Evolutionary conservation across 306 rosid species (phyloP).

Genomic region (Myrica gale): DNA sequence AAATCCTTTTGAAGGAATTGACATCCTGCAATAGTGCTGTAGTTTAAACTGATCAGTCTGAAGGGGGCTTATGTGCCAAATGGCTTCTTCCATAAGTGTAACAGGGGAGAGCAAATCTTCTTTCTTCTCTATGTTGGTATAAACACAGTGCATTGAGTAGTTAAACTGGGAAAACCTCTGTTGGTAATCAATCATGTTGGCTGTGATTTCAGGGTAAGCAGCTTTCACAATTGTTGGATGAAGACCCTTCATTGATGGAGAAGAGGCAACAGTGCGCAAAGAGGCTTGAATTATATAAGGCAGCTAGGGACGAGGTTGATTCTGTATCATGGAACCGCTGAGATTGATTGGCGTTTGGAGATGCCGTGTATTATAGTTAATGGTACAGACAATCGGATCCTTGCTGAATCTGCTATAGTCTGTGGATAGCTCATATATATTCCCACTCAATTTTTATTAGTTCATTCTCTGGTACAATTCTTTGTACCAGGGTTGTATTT

Average conservation of each 20-base stretch:
- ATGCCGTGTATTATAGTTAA: constrained; percentile 24
- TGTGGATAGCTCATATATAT: constrained; percentile 1
- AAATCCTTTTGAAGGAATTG: too few relatives aligned
- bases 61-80: too few relatives aligned
- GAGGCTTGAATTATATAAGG: constrained; percentile 85
- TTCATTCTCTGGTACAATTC: neutral
- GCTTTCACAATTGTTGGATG: constrained; percentile 66
- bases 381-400: neutral
- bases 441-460: neutral
- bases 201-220: constrained; percentile 59
- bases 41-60: too few relatives aligned
- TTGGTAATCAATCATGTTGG: neutral
- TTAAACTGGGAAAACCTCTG: neutral
- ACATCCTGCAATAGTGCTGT: too few relatives aligned
- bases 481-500: constrained; percentile 16
- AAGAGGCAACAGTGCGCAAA: constrained; percentile 80
- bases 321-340: constrained; percentile 83
- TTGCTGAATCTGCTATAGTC: constrained; percentile 3
- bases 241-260: constrained; percentile 95
- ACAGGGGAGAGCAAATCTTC: too few relatives aligned
- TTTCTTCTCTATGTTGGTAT: too few relatives aligned
- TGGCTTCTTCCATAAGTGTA: too few relatives aligned
- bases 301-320: constrained; percentile 95
- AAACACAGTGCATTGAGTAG: neutral
- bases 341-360: constrained; percentile 19